Conservation (phyloP, 1,284 basidiomycete genomes). For the Puccinia coronata region DNA sequence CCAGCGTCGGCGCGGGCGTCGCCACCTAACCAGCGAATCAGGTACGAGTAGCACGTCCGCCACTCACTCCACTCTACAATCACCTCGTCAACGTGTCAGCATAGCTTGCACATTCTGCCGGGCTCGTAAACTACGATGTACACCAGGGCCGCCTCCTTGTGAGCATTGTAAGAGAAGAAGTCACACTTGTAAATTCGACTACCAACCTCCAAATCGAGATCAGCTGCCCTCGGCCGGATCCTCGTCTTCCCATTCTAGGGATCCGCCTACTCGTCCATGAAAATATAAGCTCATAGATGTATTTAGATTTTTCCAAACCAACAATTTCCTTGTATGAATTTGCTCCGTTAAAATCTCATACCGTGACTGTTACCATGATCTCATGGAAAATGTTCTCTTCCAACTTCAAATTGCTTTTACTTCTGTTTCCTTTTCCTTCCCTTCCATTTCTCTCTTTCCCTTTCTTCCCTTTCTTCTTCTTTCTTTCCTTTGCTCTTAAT, state of each 20-base stretch:
- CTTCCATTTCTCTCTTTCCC: neutral
- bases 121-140: slow-evolving; percentile 45
- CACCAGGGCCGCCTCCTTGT: slow-evolving; percentile 39
- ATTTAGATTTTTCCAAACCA: neutral
- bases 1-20: slow-evolving; percentile 16
- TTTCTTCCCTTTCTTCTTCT: neutral
- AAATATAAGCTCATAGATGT: neutral
- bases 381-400: neutral
- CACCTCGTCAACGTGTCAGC: slow-evolving; percentile 40
- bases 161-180: slow-evolving; percentile 48
- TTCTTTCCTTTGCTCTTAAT: too few relatives aligned
- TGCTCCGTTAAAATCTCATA: neutral
- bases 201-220: slow-evolving; percentile 23
- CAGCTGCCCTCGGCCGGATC: neutral
- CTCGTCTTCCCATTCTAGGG: neutral
- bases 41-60: neutral
- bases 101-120: slow-evolving; percentile 48
- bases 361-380: neutral
- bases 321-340: slow-evolving; percentile 9
- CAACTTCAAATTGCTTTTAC: neutral
- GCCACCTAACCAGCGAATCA: slow-evolving; percentile 14
- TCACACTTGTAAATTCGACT: slow-evolving; percentile 39
- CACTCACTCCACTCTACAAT: slow-evolving; percentile 20
- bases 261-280: neutral
- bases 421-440: neutral